Base-by-base conservation (phyloP, 2,329 filamentous ascomycete genomes). In the Fusarium sp. region DNA sequence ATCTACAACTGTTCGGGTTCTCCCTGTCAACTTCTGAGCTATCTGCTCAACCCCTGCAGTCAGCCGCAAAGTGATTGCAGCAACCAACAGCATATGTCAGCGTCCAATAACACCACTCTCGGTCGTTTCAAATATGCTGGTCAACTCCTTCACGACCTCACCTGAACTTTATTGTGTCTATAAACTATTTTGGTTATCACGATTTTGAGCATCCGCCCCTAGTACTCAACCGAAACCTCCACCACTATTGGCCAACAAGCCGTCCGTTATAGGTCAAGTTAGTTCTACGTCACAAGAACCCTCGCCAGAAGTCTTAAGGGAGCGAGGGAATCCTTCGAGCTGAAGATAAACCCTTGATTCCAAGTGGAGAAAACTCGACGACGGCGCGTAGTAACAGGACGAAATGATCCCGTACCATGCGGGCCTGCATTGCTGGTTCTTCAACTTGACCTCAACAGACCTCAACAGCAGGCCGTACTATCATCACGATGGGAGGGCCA, bases 21-120 rank as follows among this genome's bases (percentile, higher is more conserved):
- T 45, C 13, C 15, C 39, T 35, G 17, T 25, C 39, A 30, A 30
- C 54, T 32, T 17, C 35, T 39, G 6, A 13, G 40, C 7, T 22
- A 9, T 48, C 30, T 20, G 20, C 55, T 55, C 48, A 22, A 53
- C 55, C 62, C 62, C 54, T 65, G 62, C 75, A 52, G 14, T 30
- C 15, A 66, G 40, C 54, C 44, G 33, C 35, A 37, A 55, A 22
- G 78, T 10, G 73, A 62, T 40, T 44, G 32, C 51, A 58, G 20
- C 50, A 55, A 68, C 65, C 62, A 67, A 48, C 78, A 68, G 45
- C 69, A 65, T 14, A 47, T 60, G 50, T 84, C 80, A 83, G 17
- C 83, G 79, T 20, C 81, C 74, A 71, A 68, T 68, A 22, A 9
- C 5, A 20, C 40, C 25, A 17, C 4, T 1, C 2, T 10, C 6